Base-by-base conservation (phyloP, 2,329 filamentous ascomycete species). In the Elsinoe fawcettii region DNA sequence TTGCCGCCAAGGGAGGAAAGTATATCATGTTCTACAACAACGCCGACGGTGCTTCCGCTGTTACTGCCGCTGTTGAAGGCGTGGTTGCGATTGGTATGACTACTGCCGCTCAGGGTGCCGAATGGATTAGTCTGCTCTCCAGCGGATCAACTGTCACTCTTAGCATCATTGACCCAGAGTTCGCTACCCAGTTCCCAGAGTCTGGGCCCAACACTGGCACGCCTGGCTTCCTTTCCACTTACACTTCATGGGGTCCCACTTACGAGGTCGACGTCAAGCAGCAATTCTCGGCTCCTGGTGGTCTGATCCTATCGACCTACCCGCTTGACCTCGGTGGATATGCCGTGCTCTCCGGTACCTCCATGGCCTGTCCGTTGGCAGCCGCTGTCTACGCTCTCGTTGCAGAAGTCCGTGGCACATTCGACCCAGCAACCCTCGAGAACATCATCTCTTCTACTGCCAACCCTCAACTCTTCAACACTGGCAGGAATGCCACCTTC, bases 21-120 rank as follows among this genome's bases (percentile, higher is more conserved):
- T 83, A 84, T 61, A 68, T 86, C 56, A 69, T 86, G 61, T 72
- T 83, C 63, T 86, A 85, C 69, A 85, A 85, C 73, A 81, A 64
- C 51, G 60, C 58, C 30, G 53, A 60, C 23, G 61, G 61, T 27
- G 53, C 60, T 18, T 55, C 60, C 37, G 56, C 61, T 14, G 60
- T 61, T 51, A 57, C 58, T 11, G 61, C 61, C 20, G 57, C 47
- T 9, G 61, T 63, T 5, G 53, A 60, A 6, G 62, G 58, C 14
- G 58, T 64, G 18, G 32, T 59, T 5, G 63, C 57, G 39, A 49
- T 62, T 20, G 65, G 65, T 7, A 65, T 65, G 62, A 62, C 64
- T 5, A 65, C 65, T 12, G 62, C 63, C 2, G 63, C 63, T 2
- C 59, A 61, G 20, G 65, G 60, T 39, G 62, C 58, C n/a, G 59